phyloP scores from a whole-genome alignment of 2,329 filamentous ascomycete genomes.

The Paraconiothyrium brasiliense region DNA sequence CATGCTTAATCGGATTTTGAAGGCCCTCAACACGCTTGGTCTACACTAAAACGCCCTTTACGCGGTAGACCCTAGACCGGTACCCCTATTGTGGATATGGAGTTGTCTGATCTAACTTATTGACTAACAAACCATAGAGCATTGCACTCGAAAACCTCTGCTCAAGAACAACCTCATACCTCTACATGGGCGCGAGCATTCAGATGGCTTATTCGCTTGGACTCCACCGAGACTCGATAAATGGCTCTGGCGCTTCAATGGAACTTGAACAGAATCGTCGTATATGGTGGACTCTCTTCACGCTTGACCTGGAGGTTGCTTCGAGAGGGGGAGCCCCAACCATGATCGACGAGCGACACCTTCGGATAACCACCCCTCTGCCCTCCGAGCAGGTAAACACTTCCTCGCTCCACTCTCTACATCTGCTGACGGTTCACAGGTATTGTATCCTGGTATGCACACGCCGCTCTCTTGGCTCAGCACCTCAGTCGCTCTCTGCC shows the following conservation, averaged over 20 bases:
- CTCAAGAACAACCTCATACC: constrained; percentile 46
- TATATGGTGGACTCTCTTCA: constrained; percentile 51
- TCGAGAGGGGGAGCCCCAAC: constrained; percentile 48
- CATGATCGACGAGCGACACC: constrained; percentile 44
- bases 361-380: constrained; percentile 41
- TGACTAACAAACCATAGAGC: constrained; percentile 34
- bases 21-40: neutral
- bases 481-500: constrained; percentile 42
- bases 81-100: too few relatives aligned
- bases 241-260: constrained; percentile 34
- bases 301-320: constrained; percentile 47
- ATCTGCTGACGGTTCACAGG: constrained; percentile 26
- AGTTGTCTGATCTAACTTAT: neutral
- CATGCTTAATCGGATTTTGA: neutral
- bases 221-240: constrained; percentile 47
- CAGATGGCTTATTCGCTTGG: constrained; percentile 50
- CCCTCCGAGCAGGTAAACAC: constrained; percentile 45
- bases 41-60: neutral
- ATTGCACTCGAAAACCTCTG: constrained; percentile 47
- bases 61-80: too few relatives aligned
- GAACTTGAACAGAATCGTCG: constrained; percentile 48
- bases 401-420: neutral
- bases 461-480: constrained; percentile 46
- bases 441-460: constrained; percentile 46
- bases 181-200: constrained; percentile 48